Percentiles rank a stretch among this genome's conserved stretches.
Evolutionary conservation across 2,329 filamentous ascomycete genomes (phyloP).

Genomic region (Pseudodiploospora longispora): DNA sequence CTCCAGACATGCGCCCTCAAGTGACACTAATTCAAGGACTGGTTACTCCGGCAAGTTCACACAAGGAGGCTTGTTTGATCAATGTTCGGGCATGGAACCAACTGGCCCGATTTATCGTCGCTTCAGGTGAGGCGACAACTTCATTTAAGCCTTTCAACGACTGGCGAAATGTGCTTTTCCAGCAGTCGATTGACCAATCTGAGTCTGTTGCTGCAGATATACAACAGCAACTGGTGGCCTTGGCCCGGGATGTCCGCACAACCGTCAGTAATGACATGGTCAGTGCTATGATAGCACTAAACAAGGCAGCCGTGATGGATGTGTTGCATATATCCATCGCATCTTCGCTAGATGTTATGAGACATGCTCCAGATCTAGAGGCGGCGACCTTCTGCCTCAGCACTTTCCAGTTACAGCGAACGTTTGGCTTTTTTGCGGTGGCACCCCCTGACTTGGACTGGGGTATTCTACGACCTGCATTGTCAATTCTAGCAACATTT

Average conservation of each 20-base stretch:
- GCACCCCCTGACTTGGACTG: constrained; percentile 38
- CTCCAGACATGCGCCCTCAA: constrained; percentile 44
- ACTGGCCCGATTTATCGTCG: constrained; percentile 50
- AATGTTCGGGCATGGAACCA: constrained; percentile 57
- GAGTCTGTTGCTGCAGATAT: constrained; percentile 47
- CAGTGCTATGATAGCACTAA: constrained; percentile 41
- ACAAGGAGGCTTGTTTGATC: constrained; percentile 59
- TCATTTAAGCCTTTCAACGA: constrained; percentile 37
- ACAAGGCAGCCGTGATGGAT: constrained; percentile 46
- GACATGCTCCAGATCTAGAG: constrained; percentile 35
- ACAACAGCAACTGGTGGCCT: constrained; percentile 43
- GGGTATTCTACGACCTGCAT: constrained; percentile 34
- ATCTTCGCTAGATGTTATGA: constrained; percentile 44
- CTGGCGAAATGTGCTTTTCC: constrained; percentile 51
- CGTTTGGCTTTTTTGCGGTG: constrained; percentile 41
- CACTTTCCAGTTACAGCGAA: constrained; percentile 39
- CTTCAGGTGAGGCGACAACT: constrained; percentile 35
- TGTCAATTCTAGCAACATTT: constrained; percentile 41
- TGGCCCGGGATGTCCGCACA: constrained; percentile 38
- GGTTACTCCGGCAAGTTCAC: constrained; percentile 50
- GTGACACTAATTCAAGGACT: constrained; percentile 50
- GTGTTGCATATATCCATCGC: constrained; percentile 40
- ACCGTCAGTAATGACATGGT: constrained; percentile 37
- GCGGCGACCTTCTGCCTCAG: constrained; percentile 43
- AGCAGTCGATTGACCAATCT: constrained; percentile 50